These are phyloP conservation scores for Pseudozyma pruni DNA, from an alignment of 1,284 basidiomycete species.

Conservation along the genomic window DNA sequence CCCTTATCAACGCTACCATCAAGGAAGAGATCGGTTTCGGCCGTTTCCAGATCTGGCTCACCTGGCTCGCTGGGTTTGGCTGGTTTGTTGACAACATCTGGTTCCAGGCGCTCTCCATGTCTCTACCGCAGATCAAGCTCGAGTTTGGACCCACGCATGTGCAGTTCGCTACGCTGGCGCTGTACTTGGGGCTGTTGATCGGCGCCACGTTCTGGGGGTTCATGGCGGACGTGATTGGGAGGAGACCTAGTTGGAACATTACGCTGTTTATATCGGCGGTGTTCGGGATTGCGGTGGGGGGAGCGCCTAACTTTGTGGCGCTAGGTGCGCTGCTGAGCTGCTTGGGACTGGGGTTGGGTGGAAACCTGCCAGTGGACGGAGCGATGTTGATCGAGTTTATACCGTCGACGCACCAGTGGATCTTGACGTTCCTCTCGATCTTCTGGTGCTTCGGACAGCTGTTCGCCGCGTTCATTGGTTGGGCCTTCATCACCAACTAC, in stretches of 20 bases:
- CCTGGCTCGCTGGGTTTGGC: constrained; percentile 73
- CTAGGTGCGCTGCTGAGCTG: constrained; percentile 72
- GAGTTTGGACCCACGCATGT: constrained; percentile 56
- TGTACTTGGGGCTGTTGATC: constrained; percentile 74
- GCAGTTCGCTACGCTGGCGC: constrained; percentile 69
- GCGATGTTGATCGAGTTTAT: constrained; percentile 64
- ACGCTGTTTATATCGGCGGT: constrained; percentile 74
- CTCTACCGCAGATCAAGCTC: constrained; percentile 55
- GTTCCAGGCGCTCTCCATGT: constrained; percentile 60
- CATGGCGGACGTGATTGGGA: constrained; percentile 69
- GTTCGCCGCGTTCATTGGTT: constrained; percentile 61
- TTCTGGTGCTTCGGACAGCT: constrained; percentile 77
- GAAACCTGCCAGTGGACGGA: constrained; percentile 70
- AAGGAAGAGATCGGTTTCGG: constrained; percentile 72
- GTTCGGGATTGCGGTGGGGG: constrained; percentile 75
- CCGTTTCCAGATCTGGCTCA: constrained; percentile 74
- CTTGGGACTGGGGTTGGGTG: constrained; percentile 73
- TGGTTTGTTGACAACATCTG: constrained; percentile 71
- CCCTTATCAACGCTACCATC: constrained; percentile 57
- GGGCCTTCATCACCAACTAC: constrained; percentile 71
- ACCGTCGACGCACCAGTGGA: constrained; percentile 70
- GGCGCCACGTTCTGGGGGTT: constrained; percentile 74
- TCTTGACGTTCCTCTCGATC: constrained; percentile 75
- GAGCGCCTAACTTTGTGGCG: constrained; percentile 72
- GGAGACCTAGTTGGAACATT: constrained; percentile 74